phyloP scores from a whole-genome alignment of 225 moss, liverwort and hornwort species.

The Marchantia polymorpha region DNA sequence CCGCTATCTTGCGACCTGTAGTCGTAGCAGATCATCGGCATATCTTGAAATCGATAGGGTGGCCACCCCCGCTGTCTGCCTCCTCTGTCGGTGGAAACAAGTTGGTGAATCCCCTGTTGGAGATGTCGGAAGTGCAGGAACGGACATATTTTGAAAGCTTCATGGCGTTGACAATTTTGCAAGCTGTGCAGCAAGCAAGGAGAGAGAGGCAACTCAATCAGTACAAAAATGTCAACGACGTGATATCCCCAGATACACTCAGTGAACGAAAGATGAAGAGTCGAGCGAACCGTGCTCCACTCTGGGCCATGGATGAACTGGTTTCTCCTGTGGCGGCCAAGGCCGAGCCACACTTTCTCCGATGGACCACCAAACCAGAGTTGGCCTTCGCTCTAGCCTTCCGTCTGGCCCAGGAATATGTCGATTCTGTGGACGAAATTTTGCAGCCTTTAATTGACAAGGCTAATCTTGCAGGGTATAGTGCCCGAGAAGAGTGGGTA shows the following conservation, averaged over 20 bases:
- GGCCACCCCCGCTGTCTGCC: conserved; percentile 77
- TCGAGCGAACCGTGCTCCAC: conserved; percentile 50
- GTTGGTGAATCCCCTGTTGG: conserved; percentile 67
- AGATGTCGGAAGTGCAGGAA: conserved; percentile 59
- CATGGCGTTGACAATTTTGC: conserved; percentile 71
- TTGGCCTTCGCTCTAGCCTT: conserved; percentile 80
- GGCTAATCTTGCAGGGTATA: conserved; percentile 73
- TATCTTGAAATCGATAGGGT: conserved; percentile 58
- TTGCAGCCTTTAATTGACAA: conserved; percentile 83
- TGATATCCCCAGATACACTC: not conserved
- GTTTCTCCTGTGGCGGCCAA: conserved; percentile 63
- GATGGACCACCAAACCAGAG: conserved; percentile 90
- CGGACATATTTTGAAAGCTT: conserved; percentile 71
- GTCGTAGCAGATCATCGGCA: conserved; percentile 62
- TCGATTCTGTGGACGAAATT: conserved; percentile 75
- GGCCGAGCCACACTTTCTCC: conserved; percentile 67
- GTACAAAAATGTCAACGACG: conserved; percentile 1
- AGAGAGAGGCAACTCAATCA: conserved; percentile 50
- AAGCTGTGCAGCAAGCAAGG: conserved; percentile 73
- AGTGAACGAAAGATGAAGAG: conserved; percentile 9
- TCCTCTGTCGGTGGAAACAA: conserved; percentile 49
- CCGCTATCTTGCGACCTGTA: conserved; percentile 70
- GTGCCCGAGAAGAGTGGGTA: conserved; percentile 93
- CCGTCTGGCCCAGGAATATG: conserved; percentile 73
- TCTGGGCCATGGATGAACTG: conserved; percentile 86